Evolutionary conservation across 768 basidiomycete genomes (phyloP), one percentile per base, ranked within the genome.

Genomic region (Panus rudis): DNA sequence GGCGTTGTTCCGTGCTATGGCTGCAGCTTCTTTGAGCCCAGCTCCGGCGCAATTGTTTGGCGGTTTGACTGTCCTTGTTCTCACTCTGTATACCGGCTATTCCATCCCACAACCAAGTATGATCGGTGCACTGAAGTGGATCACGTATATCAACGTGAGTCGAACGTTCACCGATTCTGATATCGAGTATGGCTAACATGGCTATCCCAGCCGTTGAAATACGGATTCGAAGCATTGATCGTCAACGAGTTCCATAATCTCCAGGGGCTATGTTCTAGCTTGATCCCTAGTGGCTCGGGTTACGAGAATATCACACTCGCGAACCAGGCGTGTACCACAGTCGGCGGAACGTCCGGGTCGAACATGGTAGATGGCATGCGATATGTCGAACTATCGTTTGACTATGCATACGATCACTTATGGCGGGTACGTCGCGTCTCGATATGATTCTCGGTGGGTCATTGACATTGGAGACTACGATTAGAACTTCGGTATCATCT

Each of bases 221-320:
- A 79, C 56, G 81, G 75, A 0, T 92, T 92, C 58, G 84, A 89
- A 47, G 69, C 73, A 0, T 60, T 92, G 33, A 69, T 93, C 56
- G 68, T 75, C 16, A 93, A 91, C 63, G 88, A 93, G 60, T 92
- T 92, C 64, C 77, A 74, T 50, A 79, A 76, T 0, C 63, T 85
- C 8, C 60, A 82, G 17, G 86, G 81, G 35, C 55, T 63, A 14
- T 83, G 82, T 54, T 64, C 81, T 17, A 58, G 66, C 32, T 64
- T 85, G 7, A 76, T 81, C 0, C 81, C 84, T 4, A 68, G 65
- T 4, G 83, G 84, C 0, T 63, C 79, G 0, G 76, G 77, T 1
- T 87, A 87, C 48, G 75, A 74, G 48, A 64, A 64, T 23, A 57
- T 81, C 34, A 59, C 69, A 4, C 50, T 82, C 13, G 57, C 52